phyloP scores from a whole-genome alignment of 2,329 filamentous ascomycete species.

The Trichoderma sp. region DNA sequence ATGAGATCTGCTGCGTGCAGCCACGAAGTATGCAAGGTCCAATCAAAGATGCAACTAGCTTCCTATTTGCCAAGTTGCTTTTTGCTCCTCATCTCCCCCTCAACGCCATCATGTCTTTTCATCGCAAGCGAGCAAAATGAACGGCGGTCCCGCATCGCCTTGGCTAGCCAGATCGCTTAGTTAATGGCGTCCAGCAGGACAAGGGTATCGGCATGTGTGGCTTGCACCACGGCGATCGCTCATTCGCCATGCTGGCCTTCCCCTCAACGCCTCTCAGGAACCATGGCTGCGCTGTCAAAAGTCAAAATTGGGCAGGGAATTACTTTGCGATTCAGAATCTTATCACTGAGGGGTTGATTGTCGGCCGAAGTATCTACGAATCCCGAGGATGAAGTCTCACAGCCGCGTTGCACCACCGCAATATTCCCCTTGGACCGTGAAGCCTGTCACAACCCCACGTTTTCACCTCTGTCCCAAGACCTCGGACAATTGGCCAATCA shows the following conservation, averaged over 20 bases:
- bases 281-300: conserved; percentile 14
- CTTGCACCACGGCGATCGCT: not conserved
- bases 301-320: not conserved
- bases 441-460: conserved; percentile 6
- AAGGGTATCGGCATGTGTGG: conserved; percentile 1
- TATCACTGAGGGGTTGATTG: not conserved
- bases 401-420: not conserved
- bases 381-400: not conserved
- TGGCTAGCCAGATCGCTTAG: conserved; percentile 5
- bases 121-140: not conserved
- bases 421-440: not conserved
- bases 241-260: not conserved
- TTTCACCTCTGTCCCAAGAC: not conserved
- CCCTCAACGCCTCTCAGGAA: conserved; percentile 14
- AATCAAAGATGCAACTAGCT: not conserved
- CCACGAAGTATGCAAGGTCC: not conserved
- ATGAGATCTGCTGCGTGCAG: not conserved
- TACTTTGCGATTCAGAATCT: not conserved
- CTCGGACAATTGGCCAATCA: conserved; percentile 4
- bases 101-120: not conserved
- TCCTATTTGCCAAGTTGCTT: not conserved
- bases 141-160: not conserved
- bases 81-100: conserved; percentile 6
- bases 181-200: conserved; percentile 8
- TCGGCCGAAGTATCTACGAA: not conserved